Evolutionary conservation across 1,284 basidiomycete species (phyloP).

Genomic region (Malassezia caprae): DNA sequence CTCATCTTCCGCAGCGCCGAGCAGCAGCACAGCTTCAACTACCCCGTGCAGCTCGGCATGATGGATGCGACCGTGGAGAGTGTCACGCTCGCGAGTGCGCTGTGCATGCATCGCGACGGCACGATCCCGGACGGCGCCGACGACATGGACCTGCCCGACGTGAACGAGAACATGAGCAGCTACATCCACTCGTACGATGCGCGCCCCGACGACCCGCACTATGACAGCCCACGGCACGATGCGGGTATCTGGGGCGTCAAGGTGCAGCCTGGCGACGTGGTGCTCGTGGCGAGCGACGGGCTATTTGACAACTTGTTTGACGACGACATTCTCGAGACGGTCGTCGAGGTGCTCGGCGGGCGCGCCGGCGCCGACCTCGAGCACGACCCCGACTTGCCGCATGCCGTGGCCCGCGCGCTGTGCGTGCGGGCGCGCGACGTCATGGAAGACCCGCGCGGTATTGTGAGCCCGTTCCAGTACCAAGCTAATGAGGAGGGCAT

Average conservation of each 20-base stretch:
- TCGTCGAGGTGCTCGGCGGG: constrained; percentile 43
- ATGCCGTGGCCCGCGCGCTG: constrained; percentile 21
- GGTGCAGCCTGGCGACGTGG: constrained; percentile 73
- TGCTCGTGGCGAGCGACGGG: constrained; percentile 80
- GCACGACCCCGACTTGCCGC: constrained; percentile 16
- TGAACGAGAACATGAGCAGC: constrained; percentile 23
- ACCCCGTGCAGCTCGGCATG: constrained; percentile 76
- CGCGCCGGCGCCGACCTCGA: neutral
- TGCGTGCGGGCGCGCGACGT: constrained; percentile 52
- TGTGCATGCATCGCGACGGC: constrained; percentile 27
- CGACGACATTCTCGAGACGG: constrained; percentile 81
- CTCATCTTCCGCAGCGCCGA: constrained; percentile 80
- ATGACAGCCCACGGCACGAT: constrained; percentile 50
- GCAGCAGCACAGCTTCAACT: constrained; percentile 94
- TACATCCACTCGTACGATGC: constrained; percentile 17
- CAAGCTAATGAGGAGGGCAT: constrained; percentile 54
- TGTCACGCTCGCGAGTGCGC: constrained; percentile 49
- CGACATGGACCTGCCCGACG: constrained; percentile 27
- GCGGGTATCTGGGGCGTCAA: constrained; percentile 65
- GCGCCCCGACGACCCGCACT: constrained; percentile 22
- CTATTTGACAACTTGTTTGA: constrained; percentile 91
- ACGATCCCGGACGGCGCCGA: constrained; percentile 29
- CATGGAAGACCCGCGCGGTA: constrained; percentile 52
- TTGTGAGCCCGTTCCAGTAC: constrained; percentile 54
- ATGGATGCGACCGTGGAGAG: constrained; percentile 60